Conservation (phyloP, 1,284 basidiomycete genomes). For the Ceratobasidium sp. region DNA sequence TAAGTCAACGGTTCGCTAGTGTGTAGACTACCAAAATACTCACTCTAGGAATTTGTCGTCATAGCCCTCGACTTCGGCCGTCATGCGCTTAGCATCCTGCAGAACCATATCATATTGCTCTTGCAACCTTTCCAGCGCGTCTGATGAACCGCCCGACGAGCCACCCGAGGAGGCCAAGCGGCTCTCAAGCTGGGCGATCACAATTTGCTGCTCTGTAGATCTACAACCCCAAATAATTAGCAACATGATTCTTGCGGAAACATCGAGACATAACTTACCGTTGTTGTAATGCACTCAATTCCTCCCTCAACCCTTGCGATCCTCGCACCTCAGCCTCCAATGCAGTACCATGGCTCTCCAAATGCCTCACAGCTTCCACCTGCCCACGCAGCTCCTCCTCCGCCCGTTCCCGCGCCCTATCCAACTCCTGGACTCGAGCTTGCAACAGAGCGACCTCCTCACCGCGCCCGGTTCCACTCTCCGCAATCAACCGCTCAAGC, state of each 20-base stretch:
- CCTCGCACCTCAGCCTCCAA: constrained; percentile 40
- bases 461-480: constrained; percentile 2
- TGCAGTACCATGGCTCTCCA: constrained; percentile 34
- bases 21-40: neutral
- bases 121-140: constrained; percentile 38
- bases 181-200: constrained; percentile 18
- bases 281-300: constrained; percentile 25
- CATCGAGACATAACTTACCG: constrained; percentile 18
- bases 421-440: constrained; percentile 28
- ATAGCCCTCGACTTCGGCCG: constrained; percentile 43
- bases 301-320: constrained; percentile 22
- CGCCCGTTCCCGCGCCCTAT: neutral
- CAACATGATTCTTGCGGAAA: neutral
- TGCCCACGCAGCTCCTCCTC: constrained; percentile 27
- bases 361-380: constrained; percentile 15
- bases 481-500: constrained; percentile 34
- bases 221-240: constrained; percentile 4
- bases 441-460: constrained; percentile 12
- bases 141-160: constrained; percentile 22
- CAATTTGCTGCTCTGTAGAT: constrained; percentile 19
- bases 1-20: neutral
- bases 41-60: constrained; percentile 48
- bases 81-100: constrained; percentile 44
- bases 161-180: constrained; percentile 1
- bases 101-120: constrained; percentile 46